Evolutionary conservation across 179 eudicot species (phyloP).

Genomic region (Dionaea muscipula): DNA sequence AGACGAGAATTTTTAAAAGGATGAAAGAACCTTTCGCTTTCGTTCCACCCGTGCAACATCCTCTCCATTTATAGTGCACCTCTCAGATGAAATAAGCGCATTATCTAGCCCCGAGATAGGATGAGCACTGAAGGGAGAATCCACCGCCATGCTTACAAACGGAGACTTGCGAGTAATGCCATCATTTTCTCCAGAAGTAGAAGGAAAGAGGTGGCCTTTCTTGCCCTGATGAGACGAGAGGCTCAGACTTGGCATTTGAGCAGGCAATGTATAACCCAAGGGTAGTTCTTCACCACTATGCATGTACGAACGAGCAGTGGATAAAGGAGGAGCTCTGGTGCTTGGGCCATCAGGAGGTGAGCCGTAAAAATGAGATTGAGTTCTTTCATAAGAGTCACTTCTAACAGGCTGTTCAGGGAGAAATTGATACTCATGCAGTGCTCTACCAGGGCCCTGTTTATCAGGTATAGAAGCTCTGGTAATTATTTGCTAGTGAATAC

Average conservation of each 20-base stretch:
- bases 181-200: conserved; percentile 42
- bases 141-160: conserved; percentile 27
- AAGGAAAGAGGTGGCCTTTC: conserved; percentile 38
- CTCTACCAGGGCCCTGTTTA: conserved; percentile 54
- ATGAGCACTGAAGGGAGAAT: conserved; percentile 39
- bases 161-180: conserved; percentile 24
- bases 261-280: conserved; percentile 32
- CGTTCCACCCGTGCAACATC: conserved; percentile 51
- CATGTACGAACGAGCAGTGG: conserved; percentile 36
- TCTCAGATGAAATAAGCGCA: conserved; percentile 39
- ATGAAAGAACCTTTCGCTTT: conserved; percentile 58
- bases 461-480: background rate
- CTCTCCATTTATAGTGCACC: conserved; percentile 39
- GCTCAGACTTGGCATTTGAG: conserved; percentile 38
- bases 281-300: conserved; percentile 51
- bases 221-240: conserved; percentile 54
- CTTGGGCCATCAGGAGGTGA: conserved; percentile 44
- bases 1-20: background rate
- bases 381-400: conserved; percentile 56
- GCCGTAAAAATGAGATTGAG: conserved; percentile 48
- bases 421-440: conserved; percentile 70
- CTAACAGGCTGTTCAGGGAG: conserved; percentile 79
- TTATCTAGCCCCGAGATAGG: conserved; percentile 36
- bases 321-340: conserved; percentile 31
- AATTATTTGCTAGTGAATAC: no score